Evolutionary conservation across 768 basidiomycete species (phyloP), one percentile per base, ranked within the genome.

Genomic region (Tylopilus sp.): DNA sequence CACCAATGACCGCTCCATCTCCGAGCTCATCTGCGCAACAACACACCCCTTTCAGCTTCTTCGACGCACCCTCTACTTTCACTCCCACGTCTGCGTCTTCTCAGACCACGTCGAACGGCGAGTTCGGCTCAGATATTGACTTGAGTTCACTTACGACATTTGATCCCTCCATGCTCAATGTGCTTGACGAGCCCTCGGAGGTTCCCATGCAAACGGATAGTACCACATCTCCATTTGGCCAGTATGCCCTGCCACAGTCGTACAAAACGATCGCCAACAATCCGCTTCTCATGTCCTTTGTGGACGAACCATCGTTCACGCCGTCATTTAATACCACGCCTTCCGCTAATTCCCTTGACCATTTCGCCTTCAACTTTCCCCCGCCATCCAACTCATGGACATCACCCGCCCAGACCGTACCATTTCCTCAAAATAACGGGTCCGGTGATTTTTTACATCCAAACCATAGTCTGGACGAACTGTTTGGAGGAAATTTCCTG

Each of bases 241-340:
- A 71, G 47, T 73, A 70, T 55, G 71, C 79, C 7, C 71, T 79
- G n/a, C 60, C 66, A 17, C 64, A 76, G 26, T 67, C 75, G 1
- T 91, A 81, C 68, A 91, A 86, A 51, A 89, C 87, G 11, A 84
- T 94, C 51, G 89, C 89, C 44, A 83, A 78, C 70, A 91, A 91
- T 56, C 89, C 91, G 1, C 77, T 83, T 70, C 91, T 86, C 74
- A 89, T 88, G 75, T 88, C 89, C n/a, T 86, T 86, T 64, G 79
- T 84, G 15, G 78, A 81, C 18, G 83, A 85, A 53, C 60, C 71
- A 31, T 66, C 70, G 15, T 60, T 71, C 1, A 41, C 39, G 13
- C 17, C 33, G 33, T 41, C 56, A 40, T 47, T 57, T 22, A 53
- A 59, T 50, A 53, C 60, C 54, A 60, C 47, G 18, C 33, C 59